Evolutionary conservation across 2,329 filamentous ascomycete species (phyloP), one percentile per base, ranked within the genome.

Genomic region (Dactylonectria estremocensis): DNA sequence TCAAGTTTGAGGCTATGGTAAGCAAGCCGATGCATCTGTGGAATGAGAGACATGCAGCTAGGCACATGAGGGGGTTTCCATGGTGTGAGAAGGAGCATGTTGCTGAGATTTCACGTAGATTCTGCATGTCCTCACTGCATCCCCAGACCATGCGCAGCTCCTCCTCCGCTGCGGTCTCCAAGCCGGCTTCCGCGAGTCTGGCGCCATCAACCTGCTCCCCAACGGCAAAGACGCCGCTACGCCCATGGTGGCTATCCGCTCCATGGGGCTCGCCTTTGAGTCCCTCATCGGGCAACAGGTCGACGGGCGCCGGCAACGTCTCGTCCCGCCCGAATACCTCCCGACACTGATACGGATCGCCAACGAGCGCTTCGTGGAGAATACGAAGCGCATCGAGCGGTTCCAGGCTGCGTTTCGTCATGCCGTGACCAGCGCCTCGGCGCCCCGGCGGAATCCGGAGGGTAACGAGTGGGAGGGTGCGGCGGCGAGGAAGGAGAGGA

Each of bases 1-100:
- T 97, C 82, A 96, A 97, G 80, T 98, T 97, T 77, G 95, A 98
- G 79, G 94, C 95, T 5, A 95, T 98, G 94, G 95, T 97, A 87
- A 78, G 90, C 78, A 73, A 50, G n/a, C n/a, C 16, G 50, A 20
- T 16, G 8, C 24, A n/a, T 45, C 37, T 59, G 9, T 49, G 37
- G 35, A 61, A 49, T 28, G 16, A 8, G 24, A 52, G 52, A 62
- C 40, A n/a, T 5, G 16, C 22, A 11, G 18, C 24, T 7, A 28
- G 24, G 24, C 24, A 56, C 24, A 40, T 16, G 40, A 20, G 31
- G 56, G 13, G 33, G 13, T 31, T n/a, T 18, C 22, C 33, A 40
- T 37, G 48, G 20, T 37, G 24, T 55, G 50, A 53, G 55, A 57
- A 22, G 33, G 48, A 20, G 22, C 24, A 22, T n/a, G 49, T 67